Conservation (phyloP, 2,329 filamentous ascomycete genomes). For the Didymella pinodella region DNA sequence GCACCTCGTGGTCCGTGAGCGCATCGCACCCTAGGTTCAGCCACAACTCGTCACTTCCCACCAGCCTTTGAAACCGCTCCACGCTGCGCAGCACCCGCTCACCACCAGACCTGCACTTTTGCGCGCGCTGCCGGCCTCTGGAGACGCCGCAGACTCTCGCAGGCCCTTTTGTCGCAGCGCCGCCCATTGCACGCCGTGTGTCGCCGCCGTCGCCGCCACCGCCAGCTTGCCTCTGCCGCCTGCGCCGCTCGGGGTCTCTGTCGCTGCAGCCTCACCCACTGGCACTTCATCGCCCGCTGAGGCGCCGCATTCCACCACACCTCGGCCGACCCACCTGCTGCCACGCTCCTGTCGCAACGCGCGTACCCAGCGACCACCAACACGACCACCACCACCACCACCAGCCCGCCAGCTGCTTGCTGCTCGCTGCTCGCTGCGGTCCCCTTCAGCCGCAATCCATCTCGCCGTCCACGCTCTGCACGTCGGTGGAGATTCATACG, state of each 20-base stretch:
- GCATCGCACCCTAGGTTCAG: slow-evolving; percentile 21
- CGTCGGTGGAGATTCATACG: slow-evolving; percentile 17
- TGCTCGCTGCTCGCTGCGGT: slow-evolving; percentile 2
- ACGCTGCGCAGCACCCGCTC: slow-evolving; percentile 17
- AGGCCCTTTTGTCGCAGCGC: background rate
- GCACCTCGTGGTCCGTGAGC: slow-evolving; percentile 22
- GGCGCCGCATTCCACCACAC: slow-evolving; percentile 27
- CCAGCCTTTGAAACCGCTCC: slow-evolving; percentile 13
- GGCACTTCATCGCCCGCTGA: slow-evolving; percentile 23
- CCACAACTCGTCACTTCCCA: slow-evolving; percentile 22
- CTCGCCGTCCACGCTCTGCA: slow-evolving; percentile 7
- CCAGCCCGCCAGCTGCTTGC: background rate
- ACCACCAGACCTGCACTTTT: background rate
- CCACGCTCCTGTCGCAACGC: slow-evolving; percentile 18
- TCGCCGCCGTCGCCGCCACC: background rate
- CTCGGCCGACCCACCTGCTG: slow-evolving; percentile 24
- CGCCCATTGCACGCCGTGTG: slow-evolving; percentile 9
- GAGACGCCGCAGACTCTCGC: background rate
- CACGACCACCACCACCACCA: background rate
- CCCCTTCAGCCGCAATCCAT: slow-evolving; percentile 13
- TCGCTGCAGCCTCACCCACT: slow-evolving; percentile 27
- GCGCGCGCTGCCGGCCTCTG: background rate
- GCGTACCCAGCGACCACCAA: slow-evolving; percentile 13
- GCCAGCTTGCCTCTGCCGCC: slow-evolving; percentile 10
- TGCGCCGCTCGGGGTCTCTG: slow-evolving; percentile 7